Evolutionary conservation across 2,329 filamentous ascomycete genomes (phyloP).

Genomic region (Botrytis squamosa): DNA sequence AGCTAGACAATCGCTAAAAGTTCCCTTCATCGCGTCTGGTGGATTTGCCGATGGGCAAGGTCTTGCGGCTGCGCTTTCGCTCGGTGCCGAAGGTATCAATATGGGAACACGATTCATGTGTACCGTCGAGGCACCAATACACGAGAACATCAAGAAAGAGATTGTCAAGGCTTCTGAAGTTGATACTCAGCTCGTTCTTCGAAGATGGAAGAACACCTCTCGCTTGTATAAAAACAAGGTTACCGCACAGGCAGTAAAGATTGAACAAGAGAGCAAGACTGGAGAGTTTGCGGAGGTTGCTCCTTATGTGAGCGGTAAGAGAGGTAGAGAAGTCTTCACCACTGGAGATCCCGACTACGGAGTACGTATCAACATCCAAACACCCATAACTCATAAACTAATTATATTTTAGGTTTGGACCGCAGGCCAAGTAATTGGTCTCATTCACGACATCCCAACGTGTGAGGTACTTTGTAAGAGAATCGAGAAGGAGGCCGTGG

Average conservation of each 20-base stretch:
- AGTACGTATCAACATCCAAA: conserved; percentile 52
- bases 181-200: conserved; percentile 83
- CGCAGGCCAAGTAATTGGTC: conserved; percentile 88
- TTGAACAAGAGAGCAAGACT: conserved; percentile 78
- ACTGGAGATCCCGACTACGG: conserved; percentile 90
- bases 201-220: conserved; percentile 90
- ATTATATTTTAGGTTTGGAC: conserved; percentile 76
- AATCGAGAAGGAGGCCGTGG: conserved; percentile 75
- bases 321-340: conserved; percentile 86
- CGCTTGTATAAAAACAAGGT: conserved; percentile 91
- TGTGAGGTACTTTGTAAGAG: conserved; percentile 67
- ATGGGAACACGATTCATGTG: conserved; percentile 99
- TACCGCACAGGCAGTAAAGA: conserved; percentile 71
- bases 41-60: conserved; percentile 95
- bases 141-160: conserved; percentile 87
- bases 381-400: conserved; percentile 3
- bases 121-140: conserved; percentile 89
- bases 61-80: conserved; percentile 81
- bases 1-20: conserved; percentile 76
- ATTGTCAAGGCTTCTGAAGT: conserved; percentile 88
- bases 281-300: conserved; percentile 90
- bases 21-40: conserved; percentile 93
- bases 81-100: conserved; percentile 93
- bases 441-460: conserved; percentile 81
- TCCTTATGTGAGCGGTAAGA: conserved; percentile 82